Evolutionary conservation across 768 basidiomycete genomes (phyloP), one percentile per base, ranked within the genome.

Genomic region (Mrakia frigida): DNA sequence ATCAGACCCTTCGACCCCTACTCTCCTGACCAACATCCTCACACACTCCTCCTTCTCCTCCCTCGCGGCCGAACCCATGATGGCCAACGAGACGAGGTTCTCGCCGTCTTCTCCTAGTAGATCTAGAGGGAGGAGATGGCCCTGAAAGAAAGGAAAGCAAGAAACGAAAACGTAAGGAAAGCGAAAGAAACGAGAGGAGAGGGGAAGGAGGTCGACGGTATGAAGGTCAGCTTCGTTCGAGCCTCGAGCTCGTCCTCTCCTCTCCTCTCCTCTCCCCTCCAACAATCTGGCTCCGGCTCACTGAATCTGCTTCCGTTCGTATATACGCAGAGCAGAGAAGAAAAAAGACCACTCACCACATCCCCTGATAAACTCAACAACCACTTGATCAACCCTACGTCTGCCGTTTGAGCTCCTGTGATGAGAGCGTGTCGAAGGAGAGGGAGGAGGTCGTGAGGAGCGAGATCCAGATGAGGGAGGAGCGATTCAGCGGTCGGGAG

Each of bases 41-140:
- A 94, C 90, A 79, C 91, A 92, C 82, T 97, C 94, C 83, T 97
- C 94, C 79, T 92, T 87, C 81, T 98, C 95, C 61, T 95, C 88
- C 75, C 93, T 91, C 75, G 91, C 91, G 90, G 85, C 94, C 86
- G 78, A 94, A 6, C 79, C 79, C 33, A 81, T 78, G 23, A 84
- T 80, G 9, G 82, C 80, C 69, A 82, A 80, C 1, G 81, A 81
- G 1, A 83, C 74, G 3, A 83, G 84, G 35, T 91, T 89, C 63
- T 93, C 86, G 18, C 92, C 93, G 79, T 98, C 94, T 71, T 95
- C 93, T 83, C 96, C 94, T 79, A 88, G 87, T 74, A 87, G 83
- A 59, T 85, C 84, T 6, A 67, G 50, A 0, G 81, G 77, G 1
- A 77, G 39, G n/a, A 73, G 16, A 14, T 39, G 43, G 28, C 65